Base-by-base conservation (phyloP, 306 rosid genomes). In the Corylus avellana region DNA sequence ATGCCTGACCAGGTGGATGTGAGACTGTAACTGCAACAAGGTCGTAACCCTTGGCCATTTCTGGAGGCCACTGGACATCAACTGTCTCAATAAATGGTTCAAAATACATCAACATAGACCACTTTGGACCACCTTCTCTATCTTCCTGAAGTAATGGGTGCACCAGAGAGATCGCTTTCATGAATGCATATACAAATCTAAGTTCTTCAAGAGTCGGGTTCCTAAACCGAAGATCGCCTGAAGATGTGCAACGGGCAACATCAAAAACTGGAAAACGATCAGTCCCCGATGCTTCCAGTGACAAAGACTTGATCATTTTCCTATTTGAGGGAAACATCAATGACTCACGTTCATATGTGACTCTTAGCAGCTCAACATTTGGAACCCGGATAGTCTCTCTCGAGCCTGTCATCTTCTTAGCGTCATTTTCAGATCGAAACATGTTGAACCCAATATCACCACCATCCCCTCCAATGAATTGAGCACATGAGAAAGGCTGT, bases 381-480 rank as follows among this genome's bases (percentile, higher is more conserved):
- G 92, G 89, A 68, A 81, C 83, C 59, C 71, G 84, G 54, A 86
- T 51, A 3, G 91, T 91, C 75, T 91, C 96, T 50, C 92, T 91
- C 17, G 88, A 76, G 35, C 93, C 96, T 13, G 89, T 87, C 96
- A 91, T 89, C 79, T 82, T 89, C 88, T 68, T 86, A 9, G 92
- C 93, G 80, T 89, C 96, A 73, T 39, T 86, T 51, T 89, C 86
- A 37, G 92, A 86, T 66, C 86, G 73, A 77, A 87, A 91, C 92
- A 91, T 86, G 79, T 84, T 48, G 57, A 91, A 83, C 8, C 93
- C 92, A 49, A 83, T 49, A 80, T 89, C 92, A 70, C 93, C 96
- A 50, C 92, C 92, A 88, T 91, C 93, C 53, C 92, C 93, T 81
- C 96, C 96, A 78, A 91, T 39, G 81, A 89, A 89, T 80, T 91